phyloP scores from a whole-genome alignment of 2,329 filamentous ascomycete genomes.

The Magnaporthiopsis poae region DNA sequence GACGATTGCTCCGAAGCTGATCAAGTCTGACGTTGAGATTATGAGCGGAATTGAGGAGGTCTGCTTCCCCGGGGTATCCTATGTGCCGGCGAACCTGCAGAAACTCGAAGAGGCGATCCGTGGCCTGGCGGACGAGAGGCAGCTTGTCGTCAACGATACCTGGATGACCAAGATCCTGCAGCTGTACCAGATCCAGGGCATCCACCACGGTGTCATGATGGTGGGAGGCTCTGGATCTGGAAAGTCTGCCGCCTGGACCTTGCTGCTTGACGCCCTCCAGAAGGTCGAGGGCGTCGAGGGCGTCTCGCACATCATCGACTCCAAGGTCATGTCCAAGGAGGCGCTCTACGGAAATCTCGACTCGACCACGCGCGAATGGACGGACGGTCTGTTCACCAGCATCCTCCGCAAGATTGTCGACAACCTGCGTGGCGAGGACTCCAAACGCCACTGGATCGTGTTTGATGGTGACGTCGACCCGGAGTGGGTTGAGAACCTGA shows the following conservation, averaged over 20 bases:
- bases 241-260: constrained; percentile 91
- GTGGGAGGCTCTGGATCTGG: constrained; percentile 95
- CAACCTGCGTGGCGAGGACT: constrained; percentile 92
- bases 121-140: constrained; percentile 70
- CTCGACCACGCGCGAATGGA: constrained; percentile 96
- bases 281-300: constrained; percentile 82
- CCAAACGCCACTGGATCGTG: constrained; percentile 97
- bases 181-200: constrained; percentile 92
- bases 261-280: constrained; percentile 82
- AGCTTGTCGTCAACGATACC: constrained; percentile 79
- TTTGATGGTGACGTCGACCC: constrained; percentile 98
- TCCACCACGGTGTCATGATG: constrained; percentile 99
- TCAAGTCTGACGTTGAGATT: constrained; percentile 79
- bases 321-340: constrained; percentile 99
- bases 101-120: constrained; percentile 72
- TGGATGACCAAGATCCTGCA: constrained; percentile 98
- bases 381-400: constrained; percentile 93
- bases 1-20: constrained; percentile 94
- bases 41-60: constrained; percentile 75
- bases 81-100: constrained; percentile 78
- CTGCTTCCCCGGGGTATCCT: constrained; percentile 86
- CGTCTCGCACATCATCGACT: constrained; percentile 94
- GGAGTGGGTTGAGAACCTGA: constrained; percentile 99
- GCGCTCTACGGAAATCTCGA: constrained; percentile 91
- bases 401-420: constrained; percentile 97